Conservation (phyloP, 2,329 filamentous ascomycete genomes). For the Penicillium digitatum region DNA sequence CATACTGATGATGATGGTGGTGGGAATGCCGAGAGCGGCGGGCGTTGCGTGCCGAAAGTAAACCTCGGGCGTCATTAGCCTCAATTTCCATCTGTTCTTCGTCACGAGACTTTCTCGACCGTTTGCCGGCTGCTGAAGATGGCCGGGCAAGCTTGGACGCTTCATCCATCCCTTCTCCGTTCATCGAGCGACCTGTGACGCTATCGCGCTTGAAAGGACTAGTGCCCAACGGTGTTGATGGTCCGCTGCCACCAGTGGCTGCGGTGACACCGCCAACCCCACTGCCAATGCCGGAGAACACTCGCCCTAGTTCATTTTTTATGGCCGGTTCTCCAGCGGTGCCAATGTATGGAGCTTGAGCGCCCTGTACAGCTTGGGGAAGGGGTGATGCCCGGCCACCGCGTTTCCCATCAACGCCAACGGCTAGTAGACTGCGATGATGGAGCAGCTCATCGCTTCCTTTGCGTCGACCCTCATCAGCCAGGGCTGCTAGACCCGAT, state of each 20-base stretch:
- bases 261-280: slow-evolving; percentile 56
- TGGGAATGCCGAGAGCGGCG: slow-evolving; percentile 57
- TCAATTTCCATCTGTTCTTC: slow-evolving; percentile 69
- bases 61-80: slow-evolving; percentile 58
- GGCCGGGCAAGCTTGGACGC: slow-evolving; percentile 40
- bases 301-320: slow-evolving; percentile 90
- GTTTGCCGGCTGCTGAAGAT: slow-evolving; percentile 52
- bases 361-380: slow-evolving; percentile 89
- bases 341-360: slow-evolving; percentile 73
- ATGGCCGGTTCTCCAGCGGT: slow-evolving; percentile 81
- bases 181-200: slow-evolving; percentile 43
- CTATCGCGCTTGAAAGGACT: slow-evolving; percentile 52
- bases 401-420: slow-evolving; percentile 69
- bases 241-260: slow-evolving; percentile 48
- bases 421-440: slow-evolving; percentile 66
- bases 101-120: slow-evolving; percentile 68
- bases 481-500: slow-evolving; percentile 23
- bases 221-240: slow-evolving; percentile 52
- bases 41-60: slow-evolving; percentile 59
- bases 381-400: slow-evolving; percentile 81
- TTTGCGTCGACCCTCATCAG: slow-evolving; percentile 43
- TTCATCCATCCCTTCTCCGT: slow-evolving; percentile 41
- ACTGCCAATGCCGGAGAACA: slow-evolving; percentile 88
- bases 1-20: slow-evolving; percentile 59
- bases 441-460: slow-evolving; percentile 55